Percentiles rank a stretch among this genome's conserved stretches.
Evolutionary conservation across 1,284 basidiomycete genomes (phyloP).

Genomic region (Puccinia polysora): DNA sequence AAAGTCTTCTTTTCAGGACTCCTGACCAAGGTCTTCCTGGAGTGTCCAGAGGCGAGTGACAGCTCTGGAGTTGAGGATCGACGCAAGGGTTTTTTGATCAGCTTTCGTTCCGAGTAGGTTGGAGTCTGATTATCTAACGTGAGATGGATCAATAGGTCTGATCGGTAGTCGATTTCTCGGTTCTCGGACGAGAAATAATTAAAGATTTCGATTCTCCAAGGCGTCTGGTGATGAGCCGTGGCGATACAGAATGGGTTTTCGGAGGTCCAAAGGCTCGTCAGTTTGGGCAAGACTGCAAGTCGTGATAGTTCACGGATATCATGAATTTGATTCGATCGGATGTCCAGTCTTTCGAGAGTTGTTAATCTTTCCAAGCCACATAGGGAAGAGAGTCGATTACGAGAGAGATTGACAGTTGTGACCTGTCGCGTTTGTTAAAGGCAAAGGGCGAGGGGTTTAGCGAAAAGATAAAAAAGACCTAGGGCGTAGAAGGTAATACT

Average conservation of each 20-base stretch:
- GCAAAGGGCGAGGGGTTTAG: too few relatives aligned
- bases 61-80: too few relatives aligned
- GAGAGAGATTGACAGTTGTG: constrained; percentile 68
- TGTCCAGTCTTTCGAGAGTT: constrained; percentile 75
- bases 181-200: constrained; percentile 46
- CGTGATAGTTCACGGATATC: constrained; percentile 82
- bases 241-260: constrained; percentile 69
- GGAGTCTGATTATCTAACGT: constrained; percentile 46
- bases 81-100: too few relatives aligned
- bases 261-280: constrained; percentile 71
- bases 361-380: constrained; percentile 84
- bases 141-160: neutral
- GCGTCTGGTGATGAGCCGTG: constrained; percentile 18
- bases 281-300: constrained; percentile 70
- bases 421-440: too few relatives aligned
- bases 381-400: constrained; percentile 84
- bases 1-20: too few relatives aligned
- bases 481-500: too few relatives aligned
- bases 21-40: too few relatives aligned
- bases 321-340: constrained; percentile 73
- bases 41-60: too few relatives aligned
- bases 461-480: constrained; percentile 48
- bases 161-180: constrained; percentile 26
- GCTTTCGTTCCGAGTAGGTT: constrained; percentile 5
- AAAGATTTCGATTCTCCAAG: constrained; percentile 47